Conservation (phyloP, 371 early-diverging fungal genomes). For the Actinomortierella wolfii region DNA sequence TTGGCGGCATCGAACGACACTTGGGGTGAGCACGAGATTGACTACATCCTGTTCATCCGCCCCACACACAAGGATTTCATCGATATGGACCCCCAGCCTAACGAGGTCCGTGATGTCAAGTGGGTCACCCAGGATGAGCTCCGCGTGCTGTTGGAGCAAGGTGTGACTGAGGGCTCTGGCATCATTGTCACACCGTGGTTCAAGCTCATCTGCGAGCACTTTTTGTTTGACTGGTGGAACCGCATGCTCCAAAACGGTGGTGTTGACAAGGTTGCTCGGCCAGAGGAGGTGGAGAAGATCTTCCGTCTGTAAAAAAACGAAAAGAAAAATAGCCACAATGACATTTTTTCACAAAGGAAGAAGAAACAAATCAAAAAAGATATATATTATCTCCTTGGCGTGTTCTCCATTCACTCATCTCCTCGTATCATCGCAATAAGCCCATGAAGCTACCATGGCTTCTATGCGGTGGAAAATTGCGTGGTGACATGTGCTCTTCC, state of each 20-base stretch:
- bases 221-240: slow-evolving; percentile 96
- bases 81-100: slow-evolving; percentile 67
- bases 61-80: slow-evolving; percentile 60
- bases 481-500: too few relatives aligned
- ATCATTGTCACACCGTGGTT: slow-evolving; percentile 95
- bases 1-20: slow-evolving; percentile 90
- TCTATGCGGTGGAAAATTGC: too few relatives aligned
- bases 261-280: slow-evolving; percentile 64
- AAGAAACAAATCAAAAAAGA: too few relatives aligned
- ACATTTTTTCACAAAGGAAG: too few relatives aligned
- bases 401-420: too few relatives aligned
- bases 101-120: slow-evolving; percentile 79
- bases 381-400: too few relatives aligned
- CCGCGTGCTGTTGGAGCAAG: slow-evolving; percentile 65
- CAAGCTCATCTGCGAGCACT: slow-evolving; percentile 85
- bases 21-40: slow-evolving; percentile 93
- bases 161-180: slow-evolving; percentile 50
- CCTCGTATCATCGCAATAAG: too few relatives aligned
- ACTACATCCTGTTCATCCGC: slow-evolving; percentile 86
- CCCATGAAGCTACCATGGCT: too few relatives aligned
- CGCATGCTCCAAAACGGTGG: slow-evolving; percentile 52
- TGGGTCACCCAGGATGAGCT: slow-evolving; percentile 85
- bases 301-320: slow-evolving; percentile 57
- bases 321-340: too few relatives aligned
- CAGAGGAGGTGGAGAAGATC: slow-evolving; percentile 75